Evolutionary conservation across 2,329 filamentous ascomycete genomes (phyloP).

Genomic region (Phialophora verrucosa): DNA sequence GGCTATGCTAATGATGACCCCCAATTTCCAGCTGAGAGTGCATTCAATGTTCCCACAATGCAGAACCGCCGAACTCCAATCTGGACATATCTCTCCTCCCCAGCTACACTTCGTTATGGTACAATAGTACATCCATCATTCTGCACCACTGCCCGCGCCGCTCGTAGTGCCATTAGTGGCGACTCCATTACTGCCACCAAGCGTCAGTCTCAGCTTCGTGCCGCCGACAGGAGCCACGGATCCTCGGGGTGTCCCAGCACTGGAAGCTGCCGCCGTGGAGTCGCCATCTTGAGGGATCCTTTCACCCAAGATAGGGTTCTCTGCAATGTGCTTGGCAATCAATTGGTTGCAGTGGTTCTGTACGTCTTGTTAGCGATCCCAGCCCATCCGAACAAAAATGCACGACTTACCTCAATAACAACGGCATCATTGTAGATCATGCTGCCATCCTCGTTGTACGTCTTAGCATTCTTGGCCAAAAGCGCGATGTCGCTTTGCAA

Average conservation of each 20-base stretch:
- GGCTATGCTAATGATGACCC: background rate
- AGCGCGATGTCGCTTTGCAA: slow-evolving; percentile 82
- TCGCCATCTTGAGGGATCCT: slow-evolving; percentile 56
- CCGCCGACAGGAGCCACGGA: slow-evolving; percentile 61
- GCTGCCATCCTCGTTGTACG: slow-evolving; percentile 96
- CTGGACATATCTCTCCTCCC: slow-evolving; percentile 8
- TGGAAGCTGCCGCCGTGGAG: slow-evolving; percentile 57
- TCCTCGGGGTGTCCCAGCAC: slow-evolving; percentile 66
- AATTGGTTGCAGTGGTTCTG: slow-evolving; percentile 40
- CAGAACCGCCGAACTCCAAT: background rate
- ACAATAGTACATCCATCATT: slow-evolving; percentile 39
- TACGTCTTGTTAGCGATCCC: slow-evolving; percentile 1
- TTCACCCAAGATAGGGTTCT: slow-evolving; percentile 57
- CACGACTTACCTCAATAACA: slow-evolving; percentile 77
- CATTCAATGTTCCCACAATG: background rate
- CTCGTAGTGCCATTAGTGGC: slow-evolving; percentile 44
- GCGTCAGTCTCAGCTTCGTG: slow-evolving; percentile 71
- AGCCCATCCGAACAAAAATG: background rate
- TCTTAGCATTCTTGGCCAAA: slow-evolving; percentile 88
- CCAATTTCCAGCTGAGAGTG: background rate
- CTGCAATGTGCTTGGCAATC: slow-evolving; percentile 37
- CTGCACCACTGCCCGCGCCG: slow-evolving; percentile 44
- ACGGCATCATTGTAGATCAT: slow-evolving; percentile 91
- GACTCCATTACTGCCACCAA: slow-evolving; percentile 52
- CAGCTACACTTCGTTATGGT: slow-evolving; percentile 26